phyloP scores from a whole-genome alignment of 805 yeast species.

The Nakazawaea pomicola region DNA sequence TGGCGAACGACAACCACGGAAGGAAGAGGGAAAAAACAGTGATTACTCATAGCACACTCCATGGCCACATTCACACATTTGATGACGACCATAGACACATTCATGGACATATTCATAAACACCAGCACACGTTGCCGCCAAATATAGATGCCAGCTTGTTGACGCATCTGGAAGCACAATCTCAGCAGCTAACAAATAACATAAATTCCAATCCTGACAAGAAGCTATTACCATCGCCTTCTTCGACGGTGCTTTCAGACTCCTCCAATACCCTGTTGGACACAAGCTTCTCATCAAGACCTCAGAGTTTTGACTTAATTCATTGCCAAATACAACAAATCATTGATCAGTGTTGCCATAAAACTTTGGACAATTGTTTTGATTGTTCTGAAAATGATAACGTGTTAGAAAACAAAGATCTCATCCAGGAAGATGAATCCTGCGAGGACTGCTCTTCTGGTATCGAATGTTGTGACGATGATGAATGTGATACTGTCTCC shows the following conservation, averaged over 20 bases:
- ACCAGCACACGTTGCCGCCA: constrained; percentile 11
- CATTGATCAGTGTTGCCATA: constrained; percentile 11
- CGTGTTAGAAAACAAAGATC: background rate
- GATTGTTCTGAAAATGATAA: constrained; percentile 5
- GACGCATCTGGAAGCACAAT: background rate
- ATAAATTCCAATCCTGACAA: too few relatives aligned
- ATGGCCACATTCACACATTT: constrained; percentile 12
- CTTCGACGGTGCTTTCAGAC: background rate
- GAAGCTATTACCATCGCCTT: background rate
- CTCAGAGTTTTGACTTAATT: background rate
- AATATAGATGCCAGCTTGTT: constrained; percentile 2
- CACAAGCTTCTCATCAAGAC: too few relatives aligned
- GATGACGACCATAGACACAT: constrained; percentile 13
- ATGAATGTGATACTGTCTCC: background rate
- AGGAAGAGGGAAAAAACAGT: too few relatives aligned
- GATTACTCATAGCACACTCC: constrained; percentile 12
- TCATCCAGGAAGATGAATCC: background rate
- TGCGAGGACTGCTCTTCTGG: constrained; percentile 2
- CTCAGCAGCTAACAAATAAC: too few relatives aligned
- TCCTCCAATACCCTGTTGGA: too few relatives aligned
- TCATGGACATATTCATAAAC: constrained; percentile 15
- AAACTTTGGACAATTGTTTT: constrained; percentile 7
- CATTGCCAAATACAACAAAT: constrained; percentile 13
- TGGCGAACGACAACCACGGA: constrained; percentile 1
- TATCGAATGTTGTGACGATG: constrained; percentile 4